These are phyloP conservation scores for Candida tetrigidarum DNA, from an alignment of 1,139 yeast species.

Conservation along the genomic window DNA sequence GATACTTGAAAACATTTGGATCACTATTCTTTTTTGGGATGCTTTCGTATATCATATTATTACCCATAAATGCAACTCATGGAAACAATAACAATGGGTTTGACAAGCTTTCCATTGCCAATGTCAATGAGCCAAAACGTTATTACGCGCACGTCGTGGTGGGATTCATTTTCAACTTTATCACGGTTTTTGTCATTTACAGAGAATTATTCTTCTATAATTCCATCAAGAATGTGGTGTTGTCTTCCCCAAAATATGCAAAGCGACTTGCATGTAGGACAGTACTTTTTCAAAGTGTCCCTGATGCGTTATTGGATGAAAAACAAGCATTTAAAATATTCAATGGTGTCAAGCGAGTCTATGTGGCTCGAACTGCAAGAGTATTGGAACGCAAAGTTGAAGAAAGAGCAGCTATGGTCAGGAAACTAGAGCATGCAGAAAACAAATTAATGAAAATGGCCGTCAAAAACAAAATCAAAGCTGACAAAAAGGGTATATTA, in stretches of 20 bases:
- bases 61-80: constrained; percentile 67
- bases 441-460: constrained; percentile 62
- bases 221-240: constrained; percentile 78
- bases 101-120: constrained; percentile 78
- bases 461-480: constrained; percentile 63
- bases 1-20: constrained; percentile 56
- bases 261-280: constrained; percentile 76
- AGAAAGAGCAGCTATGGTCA: constrained; percentile 64
- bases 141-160: constrained; percentile 87
- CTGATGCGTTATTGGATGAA: constrained; percentile 66
- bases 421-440: constrained; percentile 72
- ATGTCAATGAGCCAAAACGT: constrained; percentile 58
- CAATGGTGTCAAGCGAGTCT: constrained; percentile 75
- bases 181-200: constrained; percentile 70
- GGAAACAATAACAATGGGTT: constrained; percentile 66
- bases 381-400: constrained; percentile 60
- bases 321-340: constrained; percentile 62
- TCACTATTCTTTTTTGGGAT: constrained; percentile 43
- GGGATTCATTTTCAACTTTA: constrained; percentile 79
- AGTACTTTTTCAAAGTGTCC: constrained; percentile 79
- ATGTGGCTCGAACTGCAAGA: constrained; percentile 71
- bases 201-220: constrained; percentile 83
- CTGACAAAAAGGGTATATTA: constrained; percentile 59
- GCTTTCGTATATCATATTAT: constrained; percentile 56
- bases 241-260: constrained; percentile 81